Evolutionary conservation across 2,329 filamentous ascomycete genomes (phyloP), one percentile per base, ranked within the genome.

Genomic region (Aspergillus ochraceoroseus): DNA sequence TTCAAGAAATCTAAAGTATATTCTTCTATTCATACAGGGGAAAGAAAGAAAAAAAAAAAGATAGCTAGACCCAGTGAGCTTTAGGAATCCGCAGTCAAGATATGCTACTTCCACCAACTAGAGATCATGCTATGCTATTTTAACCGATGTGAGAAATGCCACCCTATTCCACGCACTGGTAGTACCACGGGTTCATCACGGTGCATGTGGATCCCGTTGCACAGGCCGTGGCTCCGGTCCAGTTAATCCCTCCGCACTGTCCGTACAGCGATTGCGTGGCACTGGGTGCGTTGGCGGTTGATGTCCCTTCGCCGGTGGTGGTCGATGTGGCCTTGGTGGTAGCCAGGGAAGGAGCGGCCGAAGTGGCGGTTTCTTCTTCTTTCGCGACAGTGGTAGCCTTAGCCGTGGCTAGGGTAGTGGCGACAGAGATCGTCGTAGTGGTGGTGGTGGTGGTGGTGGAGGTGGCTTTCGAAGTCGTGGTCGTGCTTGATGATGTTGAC

Each of bases 151-250:
- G n/a, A n/a, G n/a, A n/a, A n/a, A n/a, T n/a, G n/a, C n/a, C n/a
- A n/a, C n/a, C n/a, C n/a, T n/a, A n/a, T n/a, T n/a, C n/a, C 20
- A 38, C 12, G 20, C 47, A 70, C 34, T 46, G 43, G 17, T 30
- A 43, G 25, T 46, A 46, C n/a, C 23, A 46, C 13, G 20, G 20
- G 20, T 22, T 22, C 20, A 22, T 32, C 12, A 9, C 34, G 9
- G 28, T 27, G 9, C 43, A 46, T 4, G 29, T 38, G 2, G 43
- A 23, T 14, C 39, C 40, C 7, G 39, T 35, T 2, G 15, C 32
- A 32, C 49, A 52, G n/a, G 23, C 39, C 8, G 46, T 49, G 6
- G 47, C 23, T 2, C 49, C 47, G 3, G 38, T 46, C 49, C 49
- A 52, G 9, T 38, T 38, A 13, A 13, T 46, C 3, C 49, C 49